phyloP scores from a whole-genome alignment of 2,329 filamentous ascomycete species.

The Aspergillus neoniger region DNA sequence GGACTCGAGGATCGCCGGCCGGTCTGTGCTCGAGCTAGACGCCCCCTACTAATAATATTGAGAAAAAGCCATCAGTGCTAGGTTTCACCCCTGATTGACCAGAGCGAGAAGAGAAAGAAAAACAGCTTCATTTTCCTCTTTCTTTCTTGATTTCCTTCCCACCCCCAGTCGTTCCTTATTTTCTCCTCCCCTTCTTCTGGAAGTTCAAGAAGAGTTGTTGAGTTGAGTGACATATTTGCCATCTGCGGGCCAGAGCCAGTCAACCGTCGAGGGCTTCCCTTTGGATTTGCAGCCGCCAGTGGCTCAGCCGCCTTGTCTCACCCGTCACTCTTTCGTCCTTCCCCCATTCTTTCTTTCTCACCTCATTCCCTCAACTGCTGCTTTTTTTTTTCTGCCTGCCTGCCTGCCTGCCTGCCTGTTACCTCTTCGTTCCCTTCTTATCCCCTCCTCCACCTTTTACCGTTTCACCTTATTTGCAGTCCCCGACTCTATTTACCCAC shows the following conservation, averaged over 20 bases:
- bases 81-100: slow-evolving; percentile 6
- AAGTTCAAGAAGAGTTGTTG: background rate
- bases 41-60: slow-evolving; percentile 17
- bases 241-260: slow-evolving; percentile 2
- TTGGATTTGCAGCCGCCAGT: slow-evolving; percentile 6
- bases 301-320: slow-evolving; percentile 19
- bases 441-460: background rate
- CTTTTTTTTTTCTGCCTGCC: background rate
- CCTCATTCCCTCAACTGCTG: background rate
- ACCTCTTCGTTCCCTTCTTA: background rate
- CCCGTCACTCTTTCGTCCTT: slow-evolving; percentile 12
- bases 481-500: background rate
- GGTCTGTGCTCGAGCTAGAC: slow-evolving; percentile 19
- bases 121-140: background rate
- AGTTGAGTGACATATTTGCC: background rate
- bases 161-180: slow-evolving; percentile 3
- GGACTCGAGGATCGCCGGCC: slow-evolving; percentile 21
- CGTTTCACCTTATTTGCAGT: background rate
- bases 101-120: background rate
- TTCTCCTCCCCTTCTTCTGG: background rate
- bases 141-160: background rate
- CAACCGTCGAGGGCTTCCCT: background rate
- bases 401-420: background rate
- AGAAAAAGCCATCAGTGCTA: background rate
- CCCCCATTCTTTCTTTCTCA: slow-evolving; percentile 3